Evolutionary conservation across 163 green algal species (phyloP).

Genomic region (Chlamydomonas reinhardtii): DNA sequence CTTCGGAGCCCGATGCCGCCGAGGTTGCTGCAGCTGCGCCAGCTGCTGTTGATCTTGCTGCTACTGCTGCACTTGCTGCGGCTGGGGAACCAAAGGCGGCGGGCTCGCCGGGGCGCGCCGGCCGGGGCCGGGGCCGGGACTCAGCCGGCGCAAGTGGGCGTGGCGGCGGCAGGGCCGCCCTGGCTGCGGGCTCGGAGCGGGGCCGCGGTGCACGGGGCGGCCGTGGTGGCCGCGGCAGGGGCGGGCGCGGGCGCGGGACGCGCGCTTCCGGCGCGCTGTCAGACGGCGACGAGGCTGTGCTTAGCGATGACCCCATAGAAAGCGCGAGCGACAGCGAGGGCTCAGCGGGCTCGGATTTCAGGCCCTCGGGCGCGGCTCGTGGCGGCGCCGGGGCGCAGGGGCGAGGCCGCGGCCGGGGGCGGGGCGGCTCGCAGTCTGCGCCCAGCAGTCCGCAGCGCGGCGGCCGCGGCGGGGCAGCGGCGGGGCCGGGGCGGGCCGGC

Average conservation of each 20-base stretch:
- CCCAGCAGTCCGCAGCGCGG: neutral
- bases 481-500: neutral
- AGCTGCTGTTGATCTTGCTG: too few species aligned
- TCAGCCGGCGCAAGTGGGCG: too few species aligned
- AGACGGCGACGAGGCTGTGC: neutral
- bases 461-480: too few species aligned
- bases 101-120: too few species aligned
- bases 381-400: neutral
- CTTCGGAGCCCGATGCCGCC: neutral
- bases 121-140: too few species aligned
- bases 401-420: neutral
- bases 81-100: too few species aligned
- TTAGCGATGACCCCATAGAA: too few species aligned
- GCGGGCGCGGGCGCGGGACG: neutral
- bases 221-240: neutral
- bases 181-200: too few species aligned
- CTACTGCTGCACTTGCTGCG: neutral
- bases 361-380: neutral
- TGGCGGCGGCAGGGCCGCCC: neutral
- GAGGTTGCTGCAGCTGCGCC: neutral
- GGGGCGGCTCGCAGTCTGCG: neutral
- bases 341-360: neutral
- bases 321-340: neutral
- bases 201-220: neutral
- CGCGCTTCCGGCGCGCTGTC: neutral